These are phyloP conservation scores for Gynostemma pentaphyllum DNA, from an alignment of 306 rosid species.

Conservation along the genomic window DNA sequence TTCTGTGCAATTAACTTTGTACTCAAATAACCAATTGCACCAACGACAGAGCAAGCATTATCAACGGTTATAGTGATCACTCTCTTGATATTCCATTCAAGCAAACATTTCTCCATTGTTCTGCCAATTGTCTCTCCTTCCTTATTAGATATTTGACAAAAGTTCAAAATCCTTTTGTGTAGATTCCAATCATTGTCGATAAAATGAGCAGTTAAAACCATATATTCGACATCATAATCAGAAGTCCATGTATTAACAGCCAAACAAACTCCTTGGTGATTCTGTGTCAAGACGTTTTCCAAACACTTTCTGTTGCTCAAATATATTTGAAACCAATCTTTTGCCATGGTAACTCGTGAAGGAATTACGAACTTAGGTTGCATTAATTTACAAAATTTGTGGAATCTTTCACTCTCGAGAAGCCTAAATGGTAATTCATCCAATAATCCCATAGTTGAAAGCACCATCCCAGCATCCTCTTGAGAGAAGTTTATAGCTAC, in stretches of 20 bases:
- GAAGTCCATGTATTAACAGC: neutral
- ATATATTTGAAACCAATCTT: neutral
- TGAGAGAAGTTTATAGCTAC: neutral
- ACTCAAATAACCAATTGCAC: neutral
- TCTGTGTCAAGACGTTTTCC: neutral
- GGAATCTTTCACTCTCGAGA: neutral
- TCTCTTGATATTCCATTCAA: neutral
- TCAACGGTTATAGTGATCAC: neutral
- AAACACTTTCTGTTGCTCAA: neutral
- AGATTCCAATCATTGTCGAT: neutral
- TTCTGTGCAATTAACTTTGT: neutral
- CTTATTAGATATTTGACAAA: neutral
- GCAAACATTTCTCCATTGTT: neutral
- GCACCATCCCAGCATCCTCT: neutral
- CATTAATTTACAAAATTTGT: neutral
- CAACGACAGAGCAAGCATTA: neutral
- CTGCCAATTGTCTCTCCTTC: neutral
- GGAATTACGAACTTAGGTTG: neutral
- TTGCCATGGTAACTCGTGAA: neutral
- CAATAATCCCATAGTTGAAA: neutral
- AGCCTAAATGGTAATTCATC: neutral
- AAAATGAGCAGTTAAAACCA: constrained; percentile 1
- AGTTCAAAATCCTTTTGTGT: neutral
- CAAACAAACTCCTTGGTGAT: neutral
- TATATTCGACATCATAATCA: neutral